Percentiles rank a stretch among this genome's conserved stretches.
Evolutionary conservation across 1,284 basidiomycete species (phyloP).

Genomic region (Cryptococcus jaspeensis): DNA sequence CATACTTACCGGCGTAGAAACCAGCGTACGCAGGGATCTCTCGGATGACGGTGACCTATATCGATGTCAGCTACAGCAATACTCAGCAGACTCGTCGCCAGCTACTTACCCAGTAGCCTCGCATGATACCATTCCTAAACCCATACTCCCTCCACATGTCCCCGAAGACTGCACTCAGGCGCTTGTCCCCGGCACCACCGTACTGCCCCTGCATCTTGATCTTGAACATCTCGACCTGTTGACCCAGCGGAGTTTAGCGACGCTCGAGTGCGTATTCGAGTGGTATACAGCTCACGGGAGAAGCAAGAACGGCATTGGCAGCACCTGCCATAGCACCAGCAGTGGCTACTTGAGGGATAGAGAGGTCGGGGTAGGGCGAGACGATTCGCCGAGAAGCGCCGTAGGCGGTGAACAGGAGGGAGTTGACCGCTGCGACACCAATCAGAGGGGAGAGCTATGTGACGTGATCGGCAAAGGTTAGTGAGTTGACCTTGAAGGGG

Average conservation of each 20-base stretch:
- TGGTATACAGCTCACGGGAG: constrained; percentile 61
- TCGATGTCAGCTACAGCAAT: background rate
- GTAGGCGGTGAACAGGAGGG: constrained; percentile 88
- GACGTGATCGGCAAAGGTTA: too few species aligned
- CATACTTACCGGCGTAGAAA: constrained; percentile 53
- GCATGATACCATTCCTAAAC: constrained; percentile 82
- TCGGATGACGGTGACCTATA: constrained; percentile 79
- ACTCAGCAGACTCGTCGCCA: background rate
- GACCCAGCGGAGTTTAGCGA: background rate
- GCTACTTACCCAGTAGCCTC: constrained; percentile 82
- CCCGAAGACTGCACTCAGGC: constrained; percentile 64
- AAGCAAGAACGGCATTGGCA: constrained; percentile 79
- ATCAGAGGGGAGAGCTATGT: constrained; percentile 73
- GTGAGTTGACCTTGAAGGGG: too few species aligned
- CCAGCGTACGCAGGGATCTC: constrained; percentile 96
- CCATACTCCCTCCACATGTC: constrained; percentile 87
- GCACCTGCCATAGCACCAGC: constrained; percentile 92
- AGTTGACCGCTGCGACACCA: constrained; percentile 96
- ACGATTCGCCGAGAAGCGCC: constrained; percentile 75
- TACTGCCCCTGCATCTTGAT: constrained; percentile 88
- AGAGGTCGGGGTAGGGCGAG: constrained; percentile 80
- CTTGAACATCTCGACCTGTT: constrained; percentile 57
- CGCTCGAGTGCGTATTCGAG: background rate
- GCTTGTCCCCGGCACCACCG: constrained; percentile 66
- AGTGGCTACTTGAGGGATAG: constrained; percentile 71